Evolutionary conservation across 805 yeast genomes (phyloP).

Genomic region (Ogataea zsoltii): DNA sequence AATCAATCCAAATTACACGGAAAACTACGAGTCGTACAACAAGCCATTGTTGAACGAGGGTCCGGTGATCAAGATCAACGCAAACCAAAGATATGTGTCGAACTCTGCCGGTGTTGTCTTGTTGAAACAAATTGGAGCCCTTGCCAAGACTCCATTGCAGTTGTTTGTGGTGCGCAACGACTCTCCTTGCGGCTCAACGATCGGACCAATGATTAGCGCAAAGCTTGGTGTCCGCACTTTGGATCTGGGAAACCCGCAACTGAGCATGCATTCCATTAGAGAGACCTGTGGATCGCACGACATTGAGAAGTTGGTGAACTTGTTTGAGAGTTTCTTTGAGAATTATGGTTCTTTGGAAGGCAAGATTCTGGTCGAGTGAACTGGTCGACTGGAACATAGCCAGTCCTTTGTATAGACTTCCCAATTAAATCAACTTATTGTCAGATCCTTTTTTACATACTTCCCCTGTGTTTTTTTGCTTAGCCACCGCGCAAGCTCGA

Average conservation of each 20-base stretch:
- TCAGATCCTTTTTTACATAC: no score
- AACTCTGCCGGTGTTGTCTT: conserved; percentile 87
- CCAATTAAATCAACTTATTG: no score
- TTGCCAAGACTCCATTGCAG: conserved; percentile 78
- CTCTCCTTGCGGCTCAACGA: conserved; percentile 94
- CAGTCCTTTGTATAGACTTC: no score
- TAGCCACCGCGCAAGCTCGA: no score
- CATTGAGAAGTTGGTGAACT: conserved; percentile 56
- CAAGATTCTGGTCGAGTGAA: conserved; percentile 40
- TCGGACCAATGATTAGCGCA: conserved; percentile 91
- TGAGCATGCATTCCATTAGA: conserved; percentile 91
- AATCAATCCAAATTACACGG: conserved; percentile 87
- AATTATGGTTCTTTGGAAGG: conserved; percentile 42
- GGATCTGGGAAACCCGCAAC: conserved; percentile 89
- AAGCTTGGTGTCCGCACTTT: conserved; percentile 84
- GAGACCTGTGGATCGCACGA: conserved; percentile 88
- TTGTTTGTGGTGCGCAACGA: conserved; percentile 91
- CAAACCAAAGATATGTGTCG: conserved; percentile 94
- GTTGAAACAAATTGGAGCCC: conserved; percentile 67
- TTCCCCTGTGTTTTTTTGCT: no score
- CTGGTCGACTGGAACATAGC: background rate
- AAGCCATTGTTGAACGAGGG: conserved; percentile 83
- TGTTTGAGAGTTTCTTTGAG: conserved; percentile 66
- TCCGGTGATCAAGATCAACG: conserved; percentile 90
- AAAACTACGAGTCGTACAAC: conserved; percentile 74